Evolutionary conservation across 148 eudicot species (phyloP), one percentile per base, ranked within the genome.

Genomic region (Talinum fruticosum): DNA sequence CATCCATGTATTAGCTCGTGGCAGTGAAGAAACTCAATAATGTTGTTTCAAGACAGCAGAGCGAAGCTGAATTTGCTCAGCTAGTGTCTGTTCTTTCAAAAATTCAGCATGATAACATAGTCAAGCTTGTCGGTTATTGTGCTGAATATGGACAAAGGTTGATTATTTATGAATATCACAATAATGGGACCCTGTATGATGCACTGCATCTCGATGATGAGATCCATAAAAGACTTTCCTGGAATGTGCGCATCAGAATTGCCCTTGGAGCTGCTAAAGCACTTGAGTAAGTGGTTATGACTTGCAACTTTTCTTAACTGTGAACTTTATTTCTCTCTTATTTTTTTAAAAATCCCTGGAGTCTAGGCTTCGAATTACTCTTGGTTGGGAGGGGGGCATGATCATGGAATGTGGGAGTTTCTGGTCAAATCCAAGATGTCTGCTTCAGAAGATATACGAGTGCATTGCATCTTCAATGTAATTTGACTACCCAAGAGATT

Each of bases 221-320:
- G 80, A 87, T 84, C 64, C 91, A 90, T 51, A 81, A 79, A 80
- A 91, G 76, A 54, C 89, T 96, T 68, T 88, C 98, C 14, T 96
- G 99, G 99, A 89, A 85, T 76, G 82, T 82, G 62, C 97, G 99
- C 57, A 82, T 88, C 77, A 89, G 79, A 74, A 78, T 96, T 70
- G 98, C 95, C 24, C 99, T 93, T 79, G 93, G 92, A 86, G 91
- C 97, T 84, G 97, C 99, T 68, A 86, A 84, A 87, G 95, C 95
- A 77, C 87, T 96, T 54, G 98, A 93, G 99, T 96, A 87, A 87
- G 99, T 85, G 74, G 74, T 51, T 59, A 59, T 12, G 16, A 62
- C 66, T 26, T 32, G 29, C 38, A 26, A 34, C 23, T 26, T 8
- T 57, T 73, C 18, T 47, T 73, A 41, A 45, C n/a, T 2, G 15